Evolutionary conservation across 768 basidiomycete species (phyloP).

Genomic region (Suillus paluster): DNA sequence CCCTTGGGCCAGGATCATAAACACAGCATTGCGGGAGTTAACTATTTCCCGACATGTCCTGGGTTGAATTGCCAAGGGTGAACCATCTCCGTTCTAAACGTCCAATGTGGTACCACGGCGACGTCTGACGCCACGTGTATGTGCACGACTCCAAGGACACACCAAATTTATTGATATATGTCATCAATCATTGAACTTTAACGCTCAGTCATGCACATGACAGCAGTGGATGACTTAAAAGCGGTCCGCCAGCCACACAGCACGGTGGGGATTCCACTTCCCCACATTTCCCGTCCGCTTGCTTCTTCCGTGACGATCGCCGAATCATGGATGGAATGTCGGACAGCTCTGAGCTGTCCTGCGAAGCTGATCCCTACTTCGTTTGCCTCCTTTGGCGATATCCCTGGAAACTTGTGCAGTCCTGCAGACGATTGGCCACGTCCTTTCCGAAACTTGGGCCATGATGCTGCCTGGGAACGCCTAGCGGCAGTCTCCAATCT

Average conservation of each 20-base stretch:
- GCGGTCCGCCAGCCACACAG: constrained; percentile 7
- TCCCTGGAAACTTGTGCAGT: constrained; percentile 62
- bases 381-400: constrained; percentile 62
- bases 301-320: constrained; percentile 2
- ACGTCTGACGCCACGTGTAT: constrained; percentile 30
- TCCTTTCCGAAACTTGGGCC: constrained; percentile 54
- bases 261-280: constrained; percentile 8
- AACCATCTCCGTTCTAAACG: constrained; percentile 8
- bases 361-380: constrained; percentile 23
- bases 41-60: constrained; percentile 13
- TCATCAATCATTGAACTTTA: constrained; percentile 21
- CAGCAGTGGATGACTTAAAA: constrained; percentile 37
- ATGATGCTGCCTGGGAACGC: constrained; percentile 57
- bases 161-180: constrained; percentile 22
- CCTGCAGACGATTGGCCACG: constrained; percentile 73
- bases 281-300: constrained; percentile 12
- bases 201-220: constrained; percentile 24
- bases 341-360: constrained; percentile 18
- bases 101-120: constrained; percentile 13
- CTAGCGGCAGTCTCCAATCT: constrained; percentile 56
- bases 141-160: constrained; percentile 23
- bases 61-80: constrained; percentile 6
- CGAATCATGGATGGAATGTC: constrained; percentile 22
- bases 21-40: constrained; percentile 12
- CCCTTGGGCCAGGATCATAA: constrained; percentile 2